A percentile compares a stretch with the other conserved stretches of the same genome.
phyloP scores from a whole-genome alignment of 2,329 filamentous ascomycete species.

The Xylaria digitata region DNA sequence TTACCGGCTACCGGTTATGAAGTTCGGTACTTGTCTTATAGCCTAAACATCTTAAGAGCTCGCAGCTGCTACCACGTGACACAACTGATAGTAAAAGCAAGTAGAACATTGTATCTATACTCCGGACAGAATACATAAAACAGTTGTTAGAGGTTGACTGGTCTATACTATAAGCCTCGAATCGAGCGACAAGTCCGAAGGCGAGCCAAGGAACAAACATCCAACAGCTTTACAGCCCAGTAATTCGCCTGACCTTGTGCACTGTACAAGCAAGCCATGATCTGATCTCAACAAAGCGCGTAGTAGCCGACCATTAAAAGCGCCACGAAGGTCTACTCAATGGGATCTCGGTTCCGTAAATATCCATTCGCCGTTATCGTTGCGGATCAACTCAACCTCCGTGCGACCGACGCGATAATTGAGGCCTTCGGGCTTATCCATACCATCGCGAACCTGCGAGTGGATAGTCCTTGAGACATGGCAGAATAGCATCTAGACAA shows the following conservation, averaged over 20 bases:
- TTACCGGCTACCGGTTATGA: conserved; percentile 32
- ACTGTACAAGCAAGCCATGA: background rate
- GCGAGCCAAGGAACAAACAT: background rate
- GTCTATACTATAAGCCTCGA: background rate
- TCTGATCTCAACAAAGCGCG: background rate
- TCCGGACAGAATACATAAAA: background rate
- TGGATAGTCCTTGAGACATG: conserved; percentile 52
- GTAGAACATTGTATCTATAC: background rate
- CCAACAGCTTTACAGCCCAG: background rate
- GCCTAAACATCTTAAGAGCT: conserved; percentile 25
- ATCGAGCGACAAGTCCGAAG: conserved; percentile 6
- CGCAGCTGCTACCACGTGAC: background rate
- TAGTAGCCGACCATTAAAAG: background rate
- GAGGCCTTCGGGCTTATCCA: conserved; percentile 53
- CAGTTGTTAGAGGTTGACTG: background rate
- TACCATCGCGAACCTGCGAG: conserved; percentile 48
- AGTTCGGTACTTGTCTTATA: conserved; percentile 31
- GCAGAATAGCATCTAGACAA: conserved; percentile 52
- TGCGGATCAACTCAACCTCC: conserved; percentile 51
- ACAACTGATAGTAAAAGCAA: background rate
- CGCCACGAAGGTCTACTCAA: conserved; percentile 1
- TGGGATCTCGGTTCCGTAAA: conserved; percentile 46
- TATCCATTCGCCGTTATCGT: conserved; percentile 52
- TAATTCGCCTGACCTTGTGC: background rate
- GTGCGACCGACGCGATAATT: conserved; percentile 50